Conservation (phyloP, 352 stramenopile genomes). For the Globisporangium carolinianum region DNA sequence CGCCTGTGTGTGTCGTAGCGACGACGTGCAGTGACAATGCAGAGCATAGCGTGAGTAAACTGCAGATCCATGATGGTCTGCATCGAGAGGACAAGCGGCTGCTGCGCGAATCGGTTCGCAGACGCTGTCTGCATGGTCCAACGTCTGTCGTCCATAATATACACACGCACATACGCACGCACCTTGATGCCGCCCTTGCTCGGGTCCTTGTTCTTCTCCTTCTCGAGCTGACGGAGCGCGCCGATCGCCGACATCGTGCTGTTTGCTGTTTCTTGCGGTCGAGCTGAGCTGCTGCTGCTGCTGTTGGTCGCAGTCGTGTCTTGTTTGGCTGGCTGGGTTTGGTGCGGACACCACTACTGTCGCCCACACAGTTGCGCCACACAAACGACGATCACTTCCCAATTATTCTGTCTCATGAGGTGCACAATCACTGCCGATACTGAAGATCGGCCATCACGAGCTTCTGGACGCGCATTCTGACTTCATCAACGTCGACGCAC, state of each 20-base stretch:
- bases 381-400: no score
- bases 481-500: constrained; percentile 12
- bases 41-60: no score
- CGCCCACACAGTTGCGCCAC: no score
- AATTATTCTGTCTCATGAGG: no score
- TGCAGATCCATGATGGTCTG: no score
- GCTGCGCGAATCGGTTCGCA: not conserved
- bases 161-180: not conserved
- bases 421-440: not conserved
- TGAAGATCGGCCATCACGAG: not conserved
- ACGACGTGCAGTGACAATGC: not conserved
- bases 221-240: constrained; percentile 76
- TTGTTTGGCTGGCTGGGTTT: not conserved
- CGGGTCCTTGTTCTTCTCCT: constrained; percentile 69
- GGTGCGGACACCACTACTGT: not conserved
- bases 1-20: constrained; percentile 16
- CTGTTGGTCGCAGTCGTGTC: not conserved
- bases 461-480: constrained; percentile 8
- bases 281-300: not conserved
- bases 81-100: no score
- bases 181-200: constrained; percentile 59
- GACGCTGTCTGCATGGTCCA: no score
- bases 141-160: no score
- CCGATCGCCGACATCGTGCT: constrained; percentile 75
- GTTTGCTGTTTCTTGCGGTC: constrained; percentile 10